Percentiles rank a stretch among this genome's conserved stretches.
Evolutionary conservation across 805 yeast genomes (phyloP).

Genomic region (Lachancea lanzarotensis): DNA sequence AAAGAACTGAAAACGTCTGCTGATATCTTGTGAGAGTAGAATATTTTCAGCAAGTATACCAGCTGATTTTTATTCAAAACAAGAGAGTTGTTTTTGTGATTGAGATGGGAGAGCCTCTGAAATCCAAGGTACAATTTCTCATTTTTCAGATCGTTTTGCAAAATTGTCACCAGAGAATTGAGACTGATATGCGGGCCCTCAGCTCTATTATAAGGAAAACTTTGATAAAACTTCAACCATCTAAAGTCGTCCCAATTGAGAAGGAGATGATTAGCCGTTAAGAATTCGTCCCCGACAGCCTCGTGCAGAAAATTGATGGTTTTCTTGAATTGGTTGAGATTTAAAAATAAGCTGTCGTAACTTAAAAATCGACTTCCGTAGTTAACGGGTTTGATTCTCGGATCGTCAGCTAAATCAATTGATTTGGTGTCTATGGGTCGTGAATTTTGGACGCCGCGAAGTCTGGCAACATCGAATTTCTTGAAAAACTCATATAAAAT

Average conservation of each 20-base stretch:
- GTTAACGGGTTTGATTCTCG: conserved; percentile 31
- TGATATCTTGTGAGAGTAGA: conserved; percentile 37
- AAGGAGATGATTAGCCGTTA: conserved; percentile 20
- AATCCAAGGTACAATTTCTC: conserved; percentile 33
- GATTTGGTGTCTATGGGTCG: conserved; percentile 1
- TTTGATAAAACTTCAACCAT: conserved; percentile 26
- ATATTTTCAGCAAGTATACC: conserved; percentile 27
- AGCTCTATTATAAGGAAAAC: conserved; percentile 15
- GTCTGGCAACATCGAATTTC: conserved; percentile 36
- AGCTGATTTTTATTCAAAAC: conserved; percentile 35
- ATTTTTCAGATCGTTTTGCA: conserved; percentile 37
- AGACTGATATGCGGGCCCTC: conserved; percentile 31
- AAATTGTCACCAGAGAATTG: conserved; percentile 36
- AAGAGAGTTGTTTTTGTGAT: conserved; percentile 24
- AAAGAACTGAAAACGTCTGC: conserved; percentile 32
- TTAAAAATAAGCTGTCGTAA: conserved; percentile 33
- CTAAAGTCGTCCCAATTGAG: conserved; percentile 33
- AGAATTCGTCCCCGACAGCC: conserved; percentile 28
- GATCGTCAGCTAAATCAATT: conserved; percentile 14
- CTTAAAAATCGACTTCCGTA: conserved; percentile 35
- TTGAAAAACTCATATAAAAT: conserved; percentile 50
- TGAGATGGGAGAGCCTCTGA: conserved; percentile 26
- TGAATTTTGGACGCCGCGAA: conserved; percentile 9
- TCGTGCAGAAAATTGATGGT: conserved; percentile 32
- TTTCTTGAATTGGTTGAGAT: conserved; percentile 27